Evolutionary conservation across 1,284 basidiomycete species (phyloP).

Genomic region (Moniliophthora roreri): DNA sequence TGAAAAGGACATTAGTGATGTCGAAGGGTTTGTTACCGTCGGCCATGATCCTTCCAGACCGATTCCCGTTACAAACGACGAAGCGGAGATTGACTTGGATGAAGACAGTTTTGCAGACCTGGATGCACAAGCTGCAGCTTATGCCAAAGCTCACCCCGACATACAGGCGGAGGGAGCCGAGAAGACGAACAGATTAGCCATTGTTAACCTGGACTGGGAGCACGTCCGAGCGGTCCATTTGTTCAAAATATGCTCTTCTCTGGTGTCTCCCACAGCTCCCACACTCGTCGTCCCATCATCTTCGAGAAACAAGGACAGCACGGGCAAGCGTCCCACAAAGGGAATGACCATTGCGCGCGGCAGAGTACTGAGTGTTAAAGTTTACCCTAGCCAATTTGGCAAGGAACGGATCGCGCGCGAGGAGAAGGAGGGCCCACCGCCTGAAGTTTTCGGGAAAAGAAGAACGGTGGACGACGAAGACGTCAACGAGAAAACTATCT

Average conservation of each 20-base stretch:
- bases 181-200: constrained; percentile 81
- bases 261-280: constrained; percentile 65
- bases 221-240: constrained; percentile 89
- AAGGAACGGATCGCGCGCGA: constrained; percentile 86
- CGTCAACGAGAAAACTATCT: constrained; percentile 65
- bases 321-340: constrained; percentile 16
- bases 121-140: constrained; percentile 72
- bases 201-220: constrained; percentile 99
- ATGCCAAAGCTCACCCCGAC: constrained; percentile 46
- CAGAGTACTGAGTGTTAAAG: constrained; percentile 70
- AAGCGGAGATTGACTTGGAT: constrained; percentile 76
- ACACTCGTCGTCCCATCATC: constrained; percentile 25
- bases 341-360: constrained; percentile 47
- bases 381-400: constrained; percentile 95
- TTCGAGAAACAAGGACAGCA: constrained; percentile 17
- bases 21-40: constrained; percentile 50
- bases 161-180: constrained; percentile 30
- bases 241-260: constrained; percentile 91
- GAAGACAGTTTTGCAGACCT: constrained; percentile 70
- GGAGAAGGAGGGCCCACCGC: constrained; percentile 88
- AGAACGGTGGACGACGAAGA: constrained; percentile 51
- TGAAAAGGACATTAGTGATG: constrained; percentile 47
- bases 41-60: constrained; percentile 42
- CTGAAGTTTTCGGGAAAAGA: constrained; percentile 75
- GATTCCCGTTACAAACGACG: constrained; percentile 44